A percentile compares a stretch with the other conserved stretches of the same genome.
Conservation (phyloP, 805 yeast genomes). For the Phaffomyces thermotolerans region DNA sequence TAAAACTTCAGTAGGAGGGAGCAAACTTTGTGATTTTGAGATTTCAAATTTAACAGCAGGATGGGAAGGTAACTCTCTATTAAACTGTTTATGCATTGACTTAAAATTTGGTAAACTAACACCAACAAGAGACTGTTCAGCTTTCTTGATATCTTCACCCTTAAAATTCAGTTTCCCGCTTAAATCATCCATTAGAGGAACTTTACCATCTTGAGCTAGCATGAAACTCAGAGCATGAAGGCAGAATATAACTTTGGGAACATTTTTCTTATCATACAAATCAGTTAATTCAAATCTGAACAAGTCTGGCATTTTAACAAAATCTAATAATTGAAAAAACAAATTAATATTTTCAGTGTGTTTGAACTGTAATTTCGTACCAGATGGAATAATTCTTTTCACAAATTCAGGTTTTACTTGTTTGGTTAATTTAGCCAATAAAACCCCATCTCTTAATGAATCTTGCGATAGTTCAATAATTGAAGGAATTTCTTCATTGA, state of each 20-base stretch:
- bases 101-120: constrained; percentile 73
- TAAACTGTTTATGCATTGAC: constrained; percentile 38
- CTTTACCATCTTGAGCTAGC: constrained; percentile 45
- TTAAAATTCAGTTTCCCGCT: constrained; percentile 58
- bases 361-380: constrained; percentile 67
- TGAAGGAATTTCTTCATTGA: constrained; percentile 49
- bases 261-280: constrained; percentile 81
- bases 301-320: constrained; percentile 73
- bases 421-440: constrained; percentile 71
- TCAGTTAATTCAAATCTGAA: constrained; percentile 91
- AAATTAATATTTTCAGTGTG: constrained; percentile 90
- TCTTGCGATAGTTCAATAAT: constrained; percentile 50
- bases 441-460: constrained; percentile 75
- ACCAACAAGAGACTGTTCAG: constrained; percentile 61
- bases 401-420: constrained; percentile 62
- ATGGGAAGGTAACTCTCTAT: constrained; percentile 17
- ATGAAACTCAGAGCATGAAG: constrained; percentile 81
- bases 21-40: constrained; percentile 2
- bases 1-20: not conserved
- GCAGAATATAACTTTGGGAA: constrained; percentile 92
- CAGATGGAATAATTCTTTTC: constrained; percentile 45
- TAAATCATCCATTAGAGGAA: constrained; percentile 55
- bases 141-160: constrained; percentile 58
- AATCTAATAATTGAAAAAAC: constrained; percentile 65
- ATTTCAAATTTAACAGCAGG: not conserved